Base-by-base conservation (phyloP, 495 filamentous ascomycete species). In the Neurospora terricola region DNA sequence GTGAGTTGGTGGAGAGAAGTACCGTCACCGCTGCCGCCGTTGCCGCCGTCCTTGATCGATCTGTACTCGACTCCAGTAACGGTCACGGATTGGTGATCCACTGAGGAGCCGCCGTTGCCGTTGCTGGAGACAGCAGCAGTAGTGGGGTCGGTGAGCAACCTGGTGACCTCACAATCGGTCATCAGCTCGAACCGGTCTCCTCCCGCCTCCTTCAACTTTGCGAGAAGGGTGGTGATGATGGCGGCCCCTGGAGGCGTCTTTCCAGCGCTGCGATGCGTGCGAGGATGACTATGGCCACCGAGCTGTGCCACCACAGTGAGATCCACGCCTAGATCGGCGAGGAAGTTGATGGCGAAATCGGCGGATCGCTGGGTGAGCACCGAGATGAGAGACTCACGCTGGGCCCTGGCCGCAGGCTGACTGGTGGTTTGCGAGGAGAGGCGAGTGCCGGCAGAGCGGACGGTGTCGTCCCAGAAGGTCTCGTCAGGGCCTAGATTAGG, bases 231-330 rank as follows among this genome's bases (percentile, higher is more conserved):
- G 6, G 78, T 82, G 2, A 90, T 81, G 70, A 90, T 89, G 1
- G 86, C 80, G 5, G 80, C 81, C 1, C 88, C 88, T 0, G 88
- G 88, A 23, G 88, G 86, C 7, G 81, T 77, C 39, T 85, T 82
- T 3, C 85, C 85, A 0, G 77, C 79, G 0, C 87, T 85, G 0
- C 88, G 82, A 74, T 90, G 88, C 21, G 88, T 90, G n/a, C 88
- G 78, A 1, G 88, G 76, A 14, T 75, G 48, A 21, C 80, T 83
- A 71, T 90, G 88, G 0, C 87, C 88, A 0, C 87, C 88, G 4
- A 89, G 79, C 76, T 85, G 82, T 11, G 84, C 84, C 3, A 90
- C 87, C 12, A 82, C 81, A 69, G 82, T 86, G 34, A 90, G 77
- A 73, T 90, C 87, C 5, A 90, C 82, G 7, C 87, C 85, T 10